These are phyloP conservation scores for Schizosaccharomyces japonicus DNA, from an alignment of 805 yeast species.

Conservation along the genomic window DNA sequence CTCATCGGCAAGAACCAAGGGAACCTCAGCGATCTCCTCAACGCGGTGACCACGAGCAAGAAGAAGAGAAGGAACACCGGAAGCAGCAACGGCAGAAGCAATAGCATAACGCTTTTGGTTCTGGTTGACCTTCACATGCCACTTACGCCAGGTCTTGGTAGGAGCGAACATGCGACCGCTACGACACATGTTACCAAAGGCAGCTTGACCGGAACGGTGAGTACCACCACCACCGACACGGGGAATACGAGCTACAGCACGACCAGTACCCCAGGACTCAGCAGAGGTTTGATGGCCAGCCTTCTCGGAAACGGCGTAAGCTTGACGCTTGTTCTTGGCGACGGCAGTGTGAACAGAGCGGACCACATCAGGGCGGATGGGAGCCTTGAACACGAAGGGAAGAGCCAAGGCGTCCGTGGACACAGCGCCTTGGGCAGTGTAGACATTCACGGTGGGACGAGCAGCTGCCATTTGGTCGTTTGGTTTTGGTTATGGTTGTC, in stretches of 20 bases:
- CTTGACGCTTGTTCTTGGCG: constrained; percentile 99
- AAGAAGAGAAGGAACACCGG: constrained; percentile 93
- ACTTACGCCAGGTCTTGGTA: constrained; percentile 99
- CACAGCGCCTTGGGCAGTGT: constrained; percentile 69
- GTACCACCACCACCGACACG: constrained; percentile 99
- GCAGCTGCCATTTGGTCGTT: constrained; percentile 12
- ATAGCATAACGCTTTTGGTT: constrained; percentile 99
- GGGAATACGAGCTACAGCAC: constrained; percentile 99
- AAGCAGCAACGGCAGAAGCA: constrained; percentile 98
- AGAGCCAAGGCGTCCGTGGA: constrained; percentile 65
- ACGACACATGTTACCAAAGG: constrained; percentile 99
- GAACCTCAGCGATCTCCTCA: constrained; percentile 93
- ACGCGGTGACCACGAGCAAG: constrained; percentile 99
- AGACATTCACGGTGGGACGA: constrained; percentile 94
- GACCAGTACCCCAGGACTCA: constrained; percentile 99
- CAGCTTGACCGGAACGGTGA: constrained; percentile 99
- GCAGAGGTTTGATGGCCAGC: constrained; percentile 99
- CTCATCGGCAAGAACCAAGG: constrained; percentile 85
- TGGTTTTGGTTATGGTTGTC: no score
- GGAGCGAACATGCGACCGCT: constrained; percentile 99
- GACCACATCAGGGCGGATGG: constrained; percentile 98
- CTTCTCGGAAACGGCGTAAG: constrained; percentile 96
- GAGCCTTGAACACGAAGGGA: constrained; percentile 98
- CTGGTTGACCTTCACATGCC: constrained; percentile 99
- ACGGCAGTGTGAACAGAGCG: constrained; percentile 96